Percentiles rank a stretch among this genome's conserved stretches.
phyloP scores from a whole-genome alignment of 2,329 filamentous ascomycete species.

The Fusarium mangiferae region DNA sequence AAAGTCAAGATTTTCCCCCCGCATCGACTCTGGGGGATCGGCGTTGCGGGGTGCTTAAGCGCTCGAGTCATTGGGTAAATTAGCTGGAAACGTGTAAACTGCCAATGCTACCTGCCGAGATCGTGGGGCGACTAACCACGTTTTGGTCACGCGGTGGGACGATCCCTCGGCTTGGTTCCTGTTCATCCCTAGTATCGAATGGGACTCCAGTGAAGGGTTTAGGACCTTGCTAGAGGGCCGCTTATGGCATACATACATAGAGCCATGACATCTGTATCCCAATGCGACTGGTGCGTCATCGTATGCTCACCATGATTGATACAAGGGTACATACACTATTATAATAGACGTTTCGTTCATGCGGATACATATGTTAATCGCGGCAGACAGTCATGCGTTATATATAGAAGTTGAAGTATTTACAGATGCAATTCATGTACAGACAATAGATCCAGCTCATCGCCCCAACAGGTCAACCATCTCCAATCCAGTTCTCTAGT shows the following conservation, averaged over 20 bases:
- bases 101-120: neutral
- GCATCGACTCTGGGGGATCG: constrained; percentile 17
- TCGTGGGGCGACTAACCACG: neutral
- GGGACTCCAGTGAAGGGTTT: no score
- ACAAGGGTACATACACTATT: rapidly evolving
- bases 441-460: neutral
- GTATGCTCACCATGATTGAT: no score
- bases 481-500: neutral
- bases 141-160: neutral
- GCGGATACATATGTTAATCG: neutral
- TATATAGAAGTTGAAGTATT: constrained; percentile 2
- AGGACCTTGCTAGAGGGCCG: no score
- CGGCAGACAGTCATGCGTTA: neutral
- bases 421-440: constrained; percentile 13
- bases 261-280: no score
- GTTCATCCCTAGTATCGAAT: neutral
- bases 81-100: neutral
- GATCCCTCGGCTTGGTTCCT: neutral
- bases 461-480: rapidly evolving
- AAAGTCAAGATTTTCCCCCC: neutral
- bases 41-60: constrained; percentile 23
- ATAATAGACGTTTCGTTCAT: neutral
- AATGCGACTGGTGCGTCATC: no score
- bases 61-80: constrained; percentile 13
- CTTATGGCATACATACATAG: no score